Conservation (phyloP, 495 filamentous ascomycete species). For the Cudoniella acicularis region DNA sequence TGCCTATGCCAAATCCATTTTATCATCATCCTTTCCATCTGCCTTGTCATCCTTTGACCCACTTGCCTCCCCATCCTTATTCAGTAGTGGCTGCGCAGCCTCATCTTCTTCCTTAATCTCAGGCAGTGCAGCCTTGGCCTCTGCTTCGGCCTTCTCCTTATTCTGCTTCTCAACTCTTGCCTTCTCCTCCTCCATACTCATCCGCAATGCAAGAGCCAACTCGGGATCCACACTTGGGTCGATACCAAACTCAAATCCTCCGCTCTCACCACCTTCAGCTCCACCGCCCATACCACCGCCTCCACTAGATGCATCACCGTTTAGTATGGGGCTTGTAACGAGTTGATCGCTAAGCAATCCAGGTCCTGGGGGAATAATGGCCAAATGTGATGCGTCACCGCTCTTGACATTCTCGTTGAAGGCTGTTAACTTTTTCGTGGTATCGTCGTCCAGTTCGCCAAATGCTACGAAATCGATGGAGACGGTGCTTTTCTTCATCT, state of each 20-base stretch:
- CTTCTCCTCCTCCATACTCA: constrained; percentile 98
- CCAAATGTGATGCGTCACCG: constrained; percentile 83
- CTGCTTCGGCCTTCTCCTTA: constrained; percentile 66
- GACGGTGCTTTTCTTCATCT: constrained; percentile 96
- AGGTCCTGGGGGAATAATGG: constrained; percentile 84
- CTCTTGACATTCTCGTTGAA: constrained; percentile 92
- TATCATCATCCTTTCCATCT: constrained; percentile 61
- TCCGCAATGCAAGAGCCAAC: constrained; percentile 87
- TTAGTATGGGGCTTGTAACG: constrained; percentile 85
- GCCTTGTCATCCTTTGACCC: constrained; percentile 63
- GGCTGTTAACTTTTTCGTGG: constrained; percentile 83
- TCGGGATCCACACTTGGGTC: constrained; percentile 85
- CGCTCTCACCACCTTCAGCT: constrained; percentile 53
- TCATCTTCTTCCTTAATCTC: constrained; percentile 84
- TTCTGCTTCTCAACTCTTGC: constrained; percentile 82
- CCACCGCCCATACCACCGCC: constrained; percentile 43
- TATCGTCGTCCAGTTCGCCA: constrained; percentile 87
- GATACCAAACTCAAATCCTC: constrained; percentile 66
- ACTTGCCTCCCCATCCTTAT: constrained; percentile 64
- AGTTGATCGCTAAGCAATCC: constrained; percentile 90
- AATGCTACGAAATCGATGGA: constrained; percentile 92
- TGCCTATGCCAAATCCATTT: constrained; percentile 78
- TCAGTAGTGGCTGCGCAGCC: constrained; percentile 57
- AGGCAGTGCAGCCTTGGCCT: constrained; percentile 53
- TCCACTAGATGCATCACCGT: constrained; percentile 62